Evolutionary conservation across 768 basidiomycete species (phyloP), one percentile per base, ranked within the genome.

Genomic region (Termitomyces sp.): DNA sequence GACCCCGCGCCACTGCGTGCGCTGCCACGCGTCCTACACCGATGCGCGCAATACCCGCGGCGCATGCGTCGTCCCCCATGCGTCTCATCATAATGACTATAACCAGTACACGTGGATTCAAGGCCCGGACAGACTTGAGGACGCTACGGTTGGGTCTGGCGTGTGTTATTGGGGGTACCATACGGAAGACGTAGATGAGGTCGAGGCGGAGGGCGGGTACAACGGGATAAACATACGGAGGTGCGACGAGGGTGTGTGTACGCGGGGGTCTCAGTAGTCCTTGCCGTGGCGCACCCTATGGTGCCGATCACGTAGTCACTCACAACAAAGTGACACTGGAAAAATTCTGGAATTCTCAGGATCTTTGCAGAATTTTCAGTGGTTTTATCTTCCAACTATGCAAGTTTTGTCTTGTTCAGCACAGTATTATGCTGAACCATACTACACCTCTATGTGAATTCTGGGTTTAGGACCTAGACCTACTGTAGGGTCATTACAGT

Each of bases 1-100:
- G 7, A 10, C 48, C 21, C 42, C 51, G 21, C 48, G 49, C 31
- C 61, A 62, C 55, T 62, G 61, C 48, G 55, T 50, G 21, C 58
- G 58, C 23, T 62, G 61, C 55, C 61, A 62, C 49, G 43, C 33
- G 6, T 33, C 58, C 2, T 62, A 54, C 40, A 62, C 55, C 21
- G 58, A 59, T 38, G 47, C 44, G 15, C 31, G 23, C 8, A 62
- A 62, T 44, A 49, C 43, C 3, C 44, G 42, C 47, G 40, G 45
- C 33, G 52, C 54, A 3, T 62, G 61, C 28, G 28, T 48, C 47
- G 47, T 62, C 21, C 58, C 58, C 2, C 58, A 62, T n/a, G 53
- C 59, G 31, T 62, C 59, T 15, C 23, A 42, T 28, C 53, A 28
- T 9, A 31, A 49, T 11, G n/a, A 42, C 19, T 46, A 26, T 9